Evolutionary conservation across 1,284 basidiomycete genomes (phyloP).

Genomic region (Ganoderma lucidum): DNA sequence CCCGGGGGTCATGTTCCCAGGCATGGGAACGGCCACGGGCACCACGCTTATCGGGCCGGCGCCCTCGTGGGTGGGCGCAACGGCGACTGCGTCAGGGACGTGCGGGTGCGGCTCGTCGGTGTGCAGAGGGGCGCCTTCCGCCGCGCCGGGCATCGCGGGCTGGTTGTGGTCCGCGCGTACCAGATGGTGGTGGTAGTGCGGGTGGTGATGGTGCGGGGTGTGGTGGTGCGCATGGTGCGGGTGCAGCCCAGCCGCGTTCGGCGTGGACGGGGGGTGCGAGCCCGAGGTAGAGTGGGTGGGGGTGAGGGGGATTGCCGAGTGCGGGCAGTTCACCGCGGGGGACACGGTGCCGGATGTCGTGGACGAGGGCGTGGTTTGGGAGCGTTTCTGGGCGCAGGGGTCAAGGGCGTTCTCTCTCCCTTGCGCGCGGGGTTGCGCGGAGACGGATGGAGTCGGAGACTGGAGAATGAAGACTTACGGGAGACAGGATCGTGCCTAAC

Average conservation of each 20-base stretch:
- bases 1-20: constrained; percentile 24
- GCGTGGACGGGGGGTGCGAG: constrained; percentile 21
- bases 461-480: constrained; percentile 35
- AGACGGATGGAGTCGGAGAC: background rate
- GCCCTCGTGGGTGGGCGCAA: constrained; percentile 4
- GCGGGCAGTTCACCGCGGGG: constrained; percentile 34
- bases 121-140: constrained; percentile 18
- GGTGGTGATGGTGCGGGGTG: constrained; percentile 4
- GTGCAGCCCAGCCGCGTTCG: constrained; percentile 6
- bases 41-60: constrained; percentile 8
- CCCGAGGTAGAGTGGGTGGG: constrained; percentile 21
- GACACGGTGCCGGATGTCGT: constrained; percentile 42
- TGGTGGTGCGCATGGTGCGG: constrained; percentile 11
- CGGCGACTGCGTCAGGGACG: constrained; percentile 25
- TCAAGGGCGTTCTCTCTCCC: constrained; percentile 21
- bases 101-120: constrained; percentile 23
- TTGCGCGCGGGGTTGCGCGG: constrained; percentile 2
- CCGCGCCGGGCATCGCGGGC: constrained; percentile 18
- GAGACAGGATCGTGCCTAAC: constrained; percentile 42
- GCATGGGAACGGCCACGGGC: constrained; percentile 5
- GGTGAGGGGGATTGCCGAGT: constrained; percentile 30
- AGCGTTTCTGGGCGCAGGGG: constrained; percentile 38
- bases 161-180: constrained; percentile 7
- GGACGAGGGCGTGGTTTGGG: constrained; percentile 34
- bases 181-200: constrained; percentile 4